Evolutionary conservation across 2,329 filamentous ascomycete genomes (phyloP).

Genomic region (Penicillium sp.): DNA sequence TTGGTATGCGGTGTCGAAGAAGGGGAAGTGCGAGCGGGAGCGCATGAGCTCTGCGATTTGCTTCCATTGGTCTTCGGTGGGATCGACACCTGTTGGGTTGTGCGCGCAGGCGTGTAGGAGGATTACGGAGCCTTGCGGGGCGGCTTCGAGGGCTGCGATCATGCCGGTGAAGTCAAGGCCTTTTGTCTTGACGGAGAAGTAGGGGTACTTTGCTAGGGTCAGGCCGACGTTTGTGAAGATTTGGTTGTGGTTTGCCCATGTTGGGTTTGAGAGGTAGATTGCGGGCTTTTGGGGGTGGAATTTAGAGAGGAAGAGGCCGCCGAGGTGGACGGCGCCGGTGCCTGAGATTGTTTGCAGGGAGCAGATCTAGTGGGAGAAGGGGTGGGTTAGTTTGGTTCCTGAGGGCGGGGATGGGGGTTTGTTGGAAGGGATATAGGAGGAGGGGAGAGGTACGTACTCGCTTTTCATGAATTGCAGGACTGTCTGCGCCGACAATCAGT

Average conservation of each 20-base stretch:
- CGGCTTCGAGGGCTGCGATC: conserved; percentile 66
- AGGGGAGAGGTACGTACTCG: conserved; percentile 51
- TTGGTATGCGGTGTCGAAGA: conserved; percentile 98
- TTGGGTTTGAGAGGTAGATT: conserved; percentile 90
- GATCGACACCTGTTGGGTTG: conserved; percentile 97
- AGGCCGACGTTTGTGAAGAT: conserved; percentile 92
- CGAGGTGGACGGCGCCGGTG: conserved; percentile 90
- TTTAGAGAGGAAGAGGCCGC: conserved; percentile 86
- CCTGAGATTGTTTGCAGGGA: conserved; percentile 95
- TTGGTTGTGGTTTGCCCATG: conserved; percentile 98
- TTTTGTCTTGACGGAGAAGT: conserved; percentile 85
- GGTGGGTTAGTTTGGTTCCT: neutral
- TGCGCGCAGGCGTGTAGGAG: conserved; percentile 94
- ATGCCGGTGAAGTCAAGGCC: conserved; percentile 91
- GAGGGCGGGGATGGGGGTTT: neutral
- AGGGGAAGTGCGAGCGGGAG: conserved; percentile 83
- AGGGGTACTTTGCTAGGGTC: conserved; percentile 78
- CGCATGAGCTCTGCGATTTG: conserved; percentile 76
- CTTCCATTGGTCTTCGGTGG: conserved; percentile 90
- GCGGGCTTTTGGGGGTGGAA: conserved; percentile 73
- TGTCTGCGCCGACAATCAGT: conserved; percentile 77
- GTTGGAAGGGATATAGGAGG: neutral
- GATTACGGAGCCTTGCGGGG: conserved; percentile 78
- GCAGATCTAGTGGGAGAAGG: conserved; percentile 49
- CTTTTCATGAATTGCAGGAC: conserved; percentile 79